A percentile compares a stretch with the other conserved stretches of the same genome.
Conservation (phyloP, 2,329 filamentous ascomycete species). For the Malbranchea cinnamomea region DNA sequence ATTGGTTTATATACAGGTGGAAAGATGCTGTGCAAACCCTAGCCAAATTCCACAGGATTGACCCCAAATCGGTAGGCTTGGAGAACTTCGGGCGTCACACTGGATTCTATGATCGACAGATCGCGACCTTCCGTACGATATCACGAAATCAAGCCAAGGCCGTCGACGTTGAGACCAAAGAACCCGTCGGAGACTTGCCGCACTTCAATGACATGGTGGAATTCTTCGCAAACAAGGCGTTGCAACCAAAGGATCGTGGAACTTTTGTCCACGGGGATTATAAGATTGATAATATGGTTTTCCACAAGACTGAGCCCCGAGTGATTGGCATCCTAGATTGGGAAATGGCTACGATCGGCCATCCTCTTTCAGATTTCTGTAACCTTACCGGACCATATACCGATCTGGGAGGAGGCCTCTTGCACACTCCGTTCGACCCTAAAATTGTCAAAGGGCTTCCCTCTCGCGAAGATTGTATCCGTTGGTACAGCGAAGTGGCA, state of each 20-base stretch:
- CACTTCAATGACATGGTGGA: conserved; percentile 64
- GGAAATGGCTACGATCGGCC: conserved; percentile 98
- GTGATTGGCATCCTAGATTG: conserved; percentile 93
- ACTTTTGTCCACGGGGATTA: conserved; percentile 89
- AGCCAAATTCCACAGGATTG: conserved; percentile 68
- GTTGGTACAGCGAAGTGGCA: conserved; percentile 52
- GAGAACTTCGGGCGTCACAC: conserved; percentile 54
- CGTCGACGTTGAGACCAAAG: conserved; percentile 60
- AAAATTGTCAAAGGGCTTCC: conserved; percentile 53
- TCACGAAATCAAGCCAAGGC: conserved; percentile 62
- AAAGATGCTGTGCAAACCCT: conserved; percentile 67
- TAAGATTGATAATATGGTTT: conserved; percentile 85
- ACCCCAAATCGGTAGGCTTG: conserved; percentile 51
- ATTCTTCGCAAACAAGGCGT: conserved; percentile 57
- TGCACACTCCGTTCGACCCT: conserved; percentile 41
- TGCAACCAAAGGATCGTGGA: conserved; percentile 61
- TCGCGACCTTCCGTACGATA: conserved; percentile 68
- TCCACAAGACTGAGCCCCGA: conserved; percentile 71
- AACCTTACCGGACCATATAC: conserved; percentile 47
- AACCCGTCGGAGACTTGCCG: conserved; percentile 66
- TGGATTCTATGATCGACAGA: conserved; percentile 76
- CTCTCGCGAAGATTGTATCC: conserved; percentile 40
- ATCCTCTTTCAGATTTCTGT: conserved; percentile 78
- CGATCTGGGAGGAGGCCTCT: conserved; percentile 21
- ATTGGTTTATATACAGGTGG: conserved; percentile 42